phyloP scores from a whole-genome alignment of 257 asterid genomes.

The Haberlea rhodopensis region DNA sequence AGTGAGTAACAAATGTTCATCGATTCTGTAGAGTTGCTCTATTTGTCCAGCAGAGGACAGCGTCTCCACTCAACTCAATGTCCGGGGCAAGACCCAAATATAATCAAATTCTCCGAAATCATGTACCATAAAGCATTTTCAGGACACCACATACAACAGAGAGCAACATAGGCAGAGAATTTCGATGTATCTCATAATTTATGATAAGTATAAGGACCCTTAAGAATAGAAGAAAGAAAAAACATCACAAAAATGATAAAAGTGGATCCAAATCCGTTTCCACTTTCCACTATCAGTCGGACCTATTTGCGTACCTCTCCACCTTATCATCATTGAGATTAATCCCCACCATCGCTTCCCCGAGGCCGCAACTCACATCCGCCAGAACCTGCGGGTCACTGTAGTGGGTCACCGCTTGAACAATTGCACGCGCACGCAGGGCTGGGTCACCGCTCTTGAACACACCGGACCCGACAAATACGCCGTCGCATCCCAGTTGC shows the following conservation, averaged over 20 bases:
- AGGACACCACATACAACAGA: background rate
- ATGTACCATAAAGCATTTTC: background rate
- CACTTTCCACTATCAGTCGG: constrained; percentile 40
- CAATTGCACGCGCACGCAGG: constrained; percentile 71
- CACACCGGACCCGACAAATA: constrained; percentile 80
- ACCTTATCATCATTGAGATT: constrained; percentile 73
- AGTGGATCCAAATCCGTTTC: constrained; percentile 4
- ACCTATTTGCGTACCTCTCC: constrained; percentile 80
- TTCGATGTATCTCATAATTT: constrained; percentile 8
- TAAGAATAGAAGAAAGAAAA: background rate
- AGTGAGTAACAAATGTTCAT: no score
- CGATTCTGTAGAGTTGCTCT: no score
- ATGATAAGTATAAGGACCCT: background rate
- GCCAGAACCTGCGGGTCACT: constrained; percentile 72
- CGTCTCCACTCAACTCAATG: background rate
- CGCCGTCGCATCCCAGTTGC: constrained; percentile 91
- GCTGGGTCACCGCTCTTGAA: constrained; percentile 93
- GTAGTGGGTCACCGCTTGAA: constrained; percentile 82
- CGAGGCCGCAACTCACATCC: constrained; percentile 78
- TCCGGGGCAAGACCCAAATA: no score
- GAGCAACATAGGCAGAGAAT: background rate
- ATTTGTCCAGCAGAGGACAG: no score
- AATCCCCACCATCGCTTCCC: constrained; percentile 87
- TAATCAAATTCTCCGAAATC: no score
- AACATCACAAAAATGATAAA: background rate